Evolutionary conservation across 768 basidiomycete genomes (phyloP), one percentile per base, ranked within the genome.

Genomic region (Cubamyces sp.): DNA sequence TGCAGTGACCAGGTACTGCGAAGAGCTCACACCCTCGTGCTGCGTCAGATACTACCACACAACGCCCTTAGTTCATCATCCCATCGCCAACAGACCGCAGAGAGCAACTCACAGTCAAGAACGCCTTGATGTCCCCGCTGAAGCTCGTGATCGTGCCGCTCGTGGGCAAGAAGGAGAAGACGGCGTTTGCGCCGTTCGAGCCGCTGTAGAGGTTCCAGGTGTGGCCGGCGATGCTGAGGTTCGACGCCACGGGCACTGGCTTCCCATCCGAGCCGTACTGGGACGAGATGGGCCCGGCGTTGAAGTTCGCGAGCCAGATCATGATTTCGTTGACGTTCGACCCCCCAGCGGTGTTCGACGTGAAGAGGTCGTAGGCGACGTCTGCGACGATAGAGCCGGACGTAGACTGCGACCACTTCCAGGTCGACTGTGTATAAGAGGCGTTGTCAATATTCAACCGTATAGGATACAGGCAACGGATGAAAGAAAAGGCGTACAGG

Each of bases 361-460:
- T 88, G 77, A 89, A 90, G 1, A 88, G 61, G 64, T 89, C 87
- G 61, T 79, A 89, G 6, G 87, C 84, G 26, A 87, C 78, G 58
- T 88, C 79, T 0, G 82, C 80, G 25, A 84, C 81, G 59, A 84
- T 72, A 0, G 69, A 70, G 5, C 75, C 79, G 5, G 76, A 73
- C 12, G 70, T 71, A 15, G 66, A 66, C 61, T 85, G 82, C 5
- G 77, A 78, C 87, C 87, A 88, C 1, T 71, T 57, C 87, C 87
- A 89, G 0, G 69, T 74, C 34, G 83, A 66, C 87, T 66, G 43
- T 26, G 25, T 15, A n/a, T 15, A 3, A 16, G 16, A 9, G 1
- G 1, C 8, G 41, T 4, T 14, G 49, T 15, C 40, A 47, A 15
- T 25, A 26, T 3, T 15, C 26, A 40, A 21, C 45, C 4, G n/a